Conservation (phyloP, 2,329 filamentous ascomycete genomes). For the Grosmannia huntii region DNA sequence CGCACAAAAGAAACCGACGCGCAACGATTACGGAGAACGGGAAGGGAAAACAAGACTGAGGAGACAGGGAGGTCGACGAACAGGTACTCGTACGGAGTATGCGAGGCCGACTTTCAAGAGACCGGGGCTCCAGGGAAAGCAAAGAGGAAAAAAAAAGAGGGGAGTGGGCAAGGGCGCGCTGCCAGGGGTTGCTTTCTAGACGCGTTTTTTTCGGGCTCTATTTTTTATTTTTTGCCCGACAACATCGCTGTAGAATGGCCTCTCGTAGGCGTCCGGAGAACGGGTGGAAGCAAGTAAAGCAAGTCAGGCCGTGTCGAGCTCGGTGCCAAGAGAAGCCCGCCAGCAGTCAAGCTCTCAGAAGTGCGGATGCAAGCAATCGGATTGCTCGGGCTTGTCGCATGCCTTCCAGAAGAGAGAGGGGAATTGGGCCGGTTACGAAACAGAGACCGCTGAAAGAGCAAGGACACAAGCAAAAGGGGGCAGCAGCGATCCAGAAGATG, state of each 20-base stretch:
- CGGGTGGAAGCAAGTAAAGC: no score
- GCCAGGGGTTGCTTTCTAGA: neutral
- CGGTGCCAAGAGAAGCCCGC: no score
- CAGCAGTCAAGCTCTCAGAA: no score
- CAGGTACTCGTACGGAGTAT: neutral
- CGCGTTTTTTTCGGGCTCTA: constrained; percentile 1
- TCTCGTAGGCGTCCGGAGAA: neutral
- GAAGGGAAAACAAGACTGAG: neutral
- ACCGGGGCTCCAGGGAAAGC: neutral
- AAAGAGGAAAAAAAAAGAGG: constrained; percentile 1
- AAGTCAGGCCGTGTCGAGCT: no score
- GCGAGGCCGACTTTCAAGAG: neutral
- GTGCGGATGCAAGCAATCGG: no score
- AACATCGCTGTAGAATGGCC: neutral
- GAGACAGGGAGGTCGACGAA: neutral
- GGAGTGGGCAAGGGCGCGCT: neutral
- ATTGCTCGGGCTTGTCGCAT: no score
- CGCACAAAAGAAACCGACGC: neutral
- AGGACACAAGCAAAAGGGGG: no score
- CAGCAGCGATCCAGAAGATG: no score
- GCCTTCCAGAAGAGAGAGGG: no score
- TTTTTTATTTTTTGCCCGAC: neutral
- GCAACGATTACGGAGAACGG: neutral
- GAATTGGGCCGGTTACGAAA: no score
- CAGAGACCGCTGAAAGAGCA: no score